Percentiles rank a stretch among this genome's conserved stretches.
Evolutionary conservation across 805 yeast genomes (phyloP).

Genomic region (Wickerhamomyces alni): DNA sequence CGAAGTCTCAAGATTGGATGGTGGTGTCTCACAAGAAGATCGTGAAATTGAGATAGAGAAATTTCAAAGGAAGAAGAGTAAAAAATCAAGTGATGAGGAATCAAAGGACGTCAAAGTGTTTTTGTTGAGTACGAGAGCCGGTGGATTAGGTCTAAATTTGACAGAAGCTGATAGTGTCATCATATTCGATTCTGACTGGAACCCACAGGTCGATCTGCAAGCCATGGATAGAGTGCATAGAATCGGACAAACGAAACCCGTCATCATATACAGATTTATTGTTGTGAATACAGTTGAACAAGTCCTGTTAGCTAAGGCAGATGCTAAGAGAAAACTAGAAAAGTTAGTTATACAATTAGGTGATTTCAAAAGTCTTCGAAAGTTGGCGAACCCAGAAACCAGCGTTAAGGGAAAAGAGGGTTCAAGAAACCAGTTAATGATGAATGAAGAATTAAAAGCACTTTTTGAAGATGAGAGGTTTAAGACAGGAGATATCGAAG

Average conservation of each 20-base stretch:
- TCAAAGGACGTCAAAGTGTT: conserved; percentile 42
- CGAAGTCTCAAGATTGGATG: conserved; percentile 63
- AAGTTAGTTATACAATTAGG: conserved; percentile 69
- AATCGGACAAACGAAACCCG: conserved; percentile 85
- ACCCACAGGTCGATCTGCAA: conserved; percentile 93
- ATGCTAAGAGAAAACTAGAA: conserved; percentile 73
- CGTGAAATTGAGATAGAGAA: conserved; percentile 54
- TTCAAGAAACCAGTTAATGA: too few relatives aligned
- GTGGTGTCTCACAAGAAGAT: conserved; percentile 57
- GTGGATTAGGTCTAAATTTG: conserved; percentile 88
- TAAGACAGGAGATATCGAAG: conserved; percentile 24
- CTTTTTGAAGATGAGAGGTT: conserved; percentile 36
- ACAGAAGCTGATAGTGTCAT: conserved; percentile 87
- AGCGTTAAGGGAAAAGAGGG: too few relatives aligned
- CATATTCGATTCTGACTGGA: conserved; percentile 92
- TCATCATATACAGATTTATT: conserved; percentile 72
- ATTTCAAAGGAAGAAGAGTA: conserved; percentile 42
- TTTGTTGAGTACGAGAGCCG: conserved; percentile 85
- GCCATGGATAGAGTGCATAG: conserved; percentile 96
- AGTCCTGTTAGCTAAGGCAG: conserved; percentile 69
- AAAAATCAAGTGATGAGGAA: too few relatives aligned
- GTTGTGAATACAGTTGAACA: conserved; percentile 81
- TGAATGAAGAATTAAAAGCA: conserved; percentile 35
- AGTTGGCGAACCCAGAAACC: too few relatives aligned
- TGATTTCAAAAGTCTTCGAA: conserved; percentile 39